Evolutionary conservation across 2,329 filamentous ascomycete species (phyloP), one percentile per base, ranked within the genome.

Genomic region (Hypoxylon sp.): DNA sequence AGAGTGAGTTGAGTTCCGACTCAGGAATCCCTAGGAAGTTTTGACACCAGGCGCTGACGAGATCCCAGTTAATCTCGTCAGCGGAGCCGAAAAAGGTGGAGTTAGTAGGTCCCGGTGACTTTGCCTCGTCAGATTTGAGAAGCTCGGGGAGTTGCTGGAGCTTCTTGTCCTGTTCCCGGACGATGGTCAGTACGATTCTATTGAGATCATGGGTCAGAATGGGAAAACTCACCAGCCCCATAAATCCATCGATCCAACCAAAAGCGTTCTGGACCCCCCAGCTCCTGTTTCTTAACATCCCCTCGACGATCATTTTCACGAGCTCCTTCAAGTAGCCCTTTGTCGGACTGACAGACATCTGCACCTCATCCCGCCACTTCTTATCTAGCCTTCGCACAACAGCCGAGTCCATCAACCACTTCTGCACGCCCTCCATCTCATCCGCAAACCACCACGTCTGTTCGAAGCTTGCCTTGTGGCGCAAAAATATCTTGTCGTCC

Each of bases 371-470:
- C 9, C 63, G 67, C 73, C 73, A 75, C 33, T 65, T 57, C 61
- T 65, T 73, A 17, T 73, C 66, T 2, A 73, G 51, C 26, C 42
- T 66, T 24, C 74, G 65, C 10, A 72, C 64, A 22, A 73, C 66
- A 5, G 63, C 53, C 14, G 62, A 68, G 57, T 74, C 65, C 60
- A 65, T 70, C 50, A 75, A 37, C 73, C 72, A 75, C 42, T 68
- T 71, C 19, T 69, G 65, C 29, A 75, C 9, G 8, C 55, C 44
- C 9, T 65, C 31, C 47, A 75, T 70, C n/a, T 75, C 72, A 0
- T 58, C 42, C 1, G n/a, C 48, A 2, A 37, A 52, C 74, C 74
- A 75, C 13, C 5, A 61, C 0, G n/a, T 52, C 14, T 29, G 17
- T 22, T 67, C 55, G 22, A 74, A 68, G 10, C 10, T 68, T 2